Percentiles rank a stretch among this genome's conserved stretches.
Conservation (phyloP, 441 rosid species). For the Macaranga tanarius region DNA sequence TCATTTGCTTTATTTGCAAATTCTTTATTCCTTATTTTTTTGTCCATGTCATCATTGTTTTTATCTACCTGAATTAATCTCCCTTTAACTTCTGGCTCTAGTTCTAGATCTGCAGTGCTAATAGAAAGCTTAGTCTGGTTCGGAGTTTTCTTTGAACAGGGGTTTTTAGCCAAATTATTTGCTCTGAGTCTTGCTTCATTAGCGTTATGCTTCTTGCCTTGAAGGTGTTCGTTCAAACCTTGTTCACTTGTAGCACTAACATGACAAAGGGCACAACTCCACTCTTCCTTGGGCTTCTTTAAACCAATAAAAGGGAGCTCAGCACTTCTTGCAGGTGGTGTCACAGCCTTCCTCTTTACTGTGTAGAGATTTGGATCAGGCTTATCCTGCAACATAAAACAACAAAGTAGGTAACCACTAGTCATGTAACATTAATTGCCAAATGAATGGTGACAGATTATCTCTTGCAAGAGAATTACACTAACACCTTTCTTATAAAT, state of each 20-base stretch:
- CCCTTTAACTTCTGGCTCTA: conserved; percentile 4
- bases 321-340: conserved; percentile 21
- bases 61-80: background rate
- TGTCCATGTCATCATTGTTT: conserved; percentile 1
- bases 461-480: background rate
- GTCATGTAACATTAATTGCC: conserved; percentile 9
- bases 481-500: too few relatives aligned
- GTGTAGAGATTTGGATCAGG: conserved; percentile 38
- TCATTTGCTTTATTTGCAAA: conserved; percentile 10
- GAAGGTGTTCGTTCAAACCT: conserved; percentile 40
- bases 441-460: background rate
- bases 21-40: conserved; percentile 13
- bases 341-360: conserved; percentile 42
- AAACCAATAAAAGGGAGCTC: conserved; percentile 23
- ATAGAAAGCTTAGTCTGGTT: conserved; percentile 6
- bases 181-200: conserved; percentile 35
- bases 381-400: conserved; percentile 45
- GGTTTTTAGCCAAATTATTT: conserved; percentile 22
- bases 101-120: conserved; percentile 9
- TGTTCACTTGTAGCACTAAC: conserved; percentile 40
- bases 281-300: conserved; percentile 37
- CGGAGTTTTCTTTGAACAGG: conserved; percentile 12
- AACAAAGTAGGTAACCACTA: conserved; percentile 21
- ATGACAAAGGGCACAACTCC: conserved; percentile 54
- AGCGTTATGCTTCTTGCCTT: conserved; percentile 46